Base-by-base conservation (phyloP, 2,329 filamentous ascomycete genomes). In the Phaeosphaeria sp. region DNA sequence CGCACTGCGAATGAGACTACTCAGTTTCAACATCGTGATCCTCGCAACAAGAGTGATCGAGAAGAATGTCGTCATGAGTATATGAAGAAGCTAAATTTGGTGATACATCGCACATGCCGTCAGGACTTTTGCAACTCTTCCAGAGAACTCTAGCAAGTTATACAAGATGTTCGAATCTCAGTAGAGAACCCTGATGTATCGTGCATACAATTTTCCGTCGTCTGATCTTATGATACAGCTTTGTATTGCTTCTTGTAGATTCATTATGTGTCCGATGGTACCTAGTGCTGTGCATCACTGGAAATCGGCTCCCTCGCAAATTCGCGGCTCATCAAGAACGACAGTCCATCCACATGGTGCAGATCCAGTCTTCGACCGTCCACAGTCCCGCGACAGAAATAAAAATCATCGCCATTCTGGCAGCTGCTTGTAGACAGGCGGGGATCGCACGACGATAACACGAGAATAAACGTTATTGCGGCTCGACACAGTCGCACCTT, bases 401-500 rank as follows among this genome's bases (percentile, higher is more conserved):
- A 3, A 36, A 36, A n/a, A 44, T 21, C 51, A 53, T 47, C 3
- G 20, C 43, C 27, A 47, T 40, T 21, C 30, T 18, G 44, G 51
- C 42, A 47, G 17, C 43, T 47, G 44, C 43, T 47, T 47, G 40
- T 18, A 40, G 11, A 24, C 24, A 24, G 25, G 42, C 30, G 50
- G 24, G 27, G 13, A 21, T 13, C 8, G 8, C 24, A 30, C 11
- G 18, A 45, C 42, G 20, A 46, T 52, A 45, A 36, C 40, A 21
- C 45, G 40, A 17, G 13, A 42, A 44, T n/a, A 18, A 36, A 18
- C 24, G 40, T 24, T 8, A n/a, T 36, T 40, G 51, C 43, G 43
- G 43, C 51, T 53, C 51, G 50, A 25, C 24, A 47, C 24, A 21
- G 30, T 18, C 3, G 24, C 51, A 53, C 51, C 51, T 53, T 47